Evolutionary conservation across 1,284 basidiomycete species (phyloP).

Genomic region (Puccinia hordei): DNA sequence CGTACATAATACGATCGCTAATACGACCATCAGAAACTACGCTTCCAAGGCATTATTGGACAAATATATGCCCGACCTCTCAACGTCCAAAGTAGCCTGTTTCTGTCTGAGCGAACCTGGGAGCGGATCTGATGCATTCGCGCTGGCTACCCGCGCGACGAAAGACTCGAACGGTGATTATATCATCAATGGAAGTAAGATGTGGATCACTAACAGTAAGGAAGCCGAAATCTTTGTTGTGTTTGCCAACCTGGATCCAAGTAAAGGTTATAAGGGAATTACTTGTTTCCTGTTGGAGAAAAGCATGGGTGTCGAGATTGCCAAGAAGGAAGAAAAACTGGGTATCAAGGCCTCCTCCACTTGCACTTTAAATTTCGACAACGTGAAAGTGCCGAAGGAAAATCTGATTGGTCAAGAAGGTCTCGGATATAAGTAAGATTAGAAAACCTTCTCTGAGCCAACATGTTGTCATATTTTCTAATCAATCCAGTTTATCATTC

Average conservation of each 20-base stretch:
- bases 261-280: constrained; percentile 98
- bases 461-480: background rate
- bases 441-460: background rate
- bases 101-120: constrained; percentile 93
- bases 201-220: constrained; percentile 99
- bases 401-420: constrained; percentile 93
- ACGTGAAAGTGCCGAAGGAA: constrained; percentile 84
- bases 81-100: constrained; percentile 84
- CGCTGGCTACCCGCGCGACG: constrained; percentile 85
- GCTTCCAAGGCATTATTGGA: constrained; percentile 81
- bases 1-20: constrained; percentile 90
- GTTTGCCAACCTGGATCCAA: constrained; percentile 92
- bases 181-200: constrained; percentile 91
- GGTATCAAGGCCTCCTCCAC: constrained; percentile 97
- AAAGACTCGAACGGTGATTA: constrained; percentile 78
- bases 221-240: constrained; percentile 88
- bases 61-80: constrained; percentile 82
- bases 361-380: constrained; percentile 94
- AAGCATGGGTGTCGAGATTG: constrained; percentile 94
- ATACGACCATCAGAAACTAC: constrained; percentile 84
- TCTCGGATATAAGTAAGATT: constrained; percentile 81
- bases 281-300: constrained; percentile 95
- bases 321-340: constrained; percentile 98
- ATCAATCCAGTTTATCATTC: constrained; percentile 54
- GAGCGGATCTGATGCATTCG: constrained; percentile 95